These are phyloP conservation scores for Dictyophora rubrovolvata DNA, from an alignment of 768 basidiomycete genomes.

Conservation along the genomic window DNA sequence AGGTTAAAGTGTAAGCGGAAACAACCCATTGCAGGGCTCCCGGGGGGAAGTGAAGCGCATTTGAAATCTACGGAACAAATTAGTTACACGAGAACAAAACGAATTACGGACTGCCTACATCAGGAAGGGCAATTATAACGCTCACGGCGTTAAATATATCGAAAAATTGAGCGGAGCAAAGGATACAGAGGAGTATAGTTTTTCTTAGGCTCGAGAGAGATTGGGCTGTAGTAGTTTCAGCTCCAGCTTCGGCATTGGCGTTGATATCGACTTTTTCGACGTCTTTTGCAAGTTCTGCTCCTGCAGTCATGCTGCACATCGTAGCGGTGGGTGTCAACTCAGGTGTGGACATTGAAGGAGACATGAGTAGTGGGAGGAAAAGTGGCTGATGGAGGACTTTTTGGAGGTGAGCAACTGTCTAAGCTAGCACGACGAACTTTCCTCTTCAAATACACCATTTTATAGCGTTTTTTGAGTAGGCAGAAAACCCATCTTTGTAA, in stretches of 20 bases:
- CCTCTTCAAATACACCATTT: too few relatives aligned
- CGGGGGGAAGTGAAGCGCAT: slow-evolving; percentile 1
- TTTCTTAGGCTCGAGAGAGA: slow-evolving; percentile 14
- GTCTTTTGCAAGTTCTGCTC: neutral
- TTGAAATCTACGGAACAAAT: neutral
- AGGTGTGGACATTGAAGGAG: neutral
- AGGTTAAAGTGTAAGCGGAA: slow-evolving; percentile 32
- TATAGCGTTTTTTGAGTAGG: too few relatives aligned
- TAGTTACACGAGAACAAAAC: neutral
- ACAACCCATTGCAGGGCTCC: slow-evolving; percentile 26
- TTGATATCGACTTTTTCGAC: neutral
- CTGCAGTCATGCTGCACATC: neutral
- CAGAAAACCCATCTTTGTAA: too few relatives aligned
- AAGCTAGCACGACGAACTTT: too few relatives aligned
- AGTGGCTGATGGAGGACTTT: neutral
- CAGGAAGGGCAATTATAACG: slow-evolving; percentile 6
- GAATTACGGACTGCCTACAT: neutral
- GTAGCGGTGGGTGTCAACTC: neutral
- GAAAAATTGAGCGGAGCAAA: slow-evolving; percentile 33
- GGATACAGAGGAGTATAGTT: slow-evolving; percentile 23
- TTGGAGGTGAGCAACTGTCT: neutral
- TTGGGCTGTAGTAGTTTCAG: neutral
- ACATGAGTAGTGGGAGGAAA: neutral
- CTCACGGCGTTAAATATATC: slow-evolving; percentile 28
- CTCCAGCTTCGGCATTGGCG: neutral